A percentile compares a stretch with the other conserved stretches of the same genome.
These are phyloP conservation scores for Ustulina deusta DNA, from an alignment of 2,329 filamentous ascomycete species.

Conservation along the genomic window DNA sequence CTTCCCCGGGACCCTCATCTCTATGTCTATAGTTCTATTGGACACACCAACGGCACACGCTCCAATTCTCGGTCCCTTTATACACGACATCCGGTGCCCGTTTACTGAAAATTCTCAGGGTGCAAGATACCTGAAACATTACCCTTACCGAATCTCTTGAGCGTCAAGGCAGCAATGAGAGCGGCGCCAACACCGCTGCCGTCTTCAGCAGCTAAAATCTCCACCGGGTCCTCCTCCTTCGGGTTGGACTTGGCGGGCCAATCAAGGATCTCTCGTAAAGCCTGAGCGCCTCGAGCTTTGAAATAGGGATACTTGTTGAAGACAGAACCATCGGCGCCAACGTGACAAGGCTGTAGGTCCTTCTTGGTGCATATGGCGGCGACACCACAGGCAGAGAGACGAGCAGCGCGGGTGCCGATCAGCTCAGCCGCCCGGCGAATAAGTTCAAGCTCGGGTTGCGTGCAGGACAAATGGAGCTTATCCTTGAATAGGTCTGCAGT, in stretches of 20 bases:
- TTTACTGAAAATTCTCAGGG: slow-evolving; percentile 70
- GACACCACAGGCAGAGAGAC: slow-evolving; percentile 93
- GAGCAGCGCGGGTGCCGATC: slow-evolving; percentile 93
- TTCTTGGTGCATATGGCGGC: slow-evolving; percentile 98
- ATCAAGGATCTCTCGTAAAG: slow-evolving; percentile 93
- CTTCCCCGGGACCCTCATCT: slow-evolving; percentile 21
- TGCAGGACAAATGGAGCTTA: slow-evolving; percentile 78
- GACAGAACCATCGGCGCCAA: slow-evolving; percentile 95
- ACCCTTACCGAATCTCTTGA: slow-evolving; percentile 72
- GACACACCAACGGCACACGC: slow-evolving; percentile 31
- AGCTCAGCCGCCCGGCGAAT: slow-evolving; percentile 90
- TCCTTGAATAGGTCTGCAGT: slow-evolving; percentile 84
- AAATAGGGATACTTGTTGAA: slow-evolving; percentile 99
- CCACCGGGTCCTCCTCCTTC: slow-evolving; percentile 86
- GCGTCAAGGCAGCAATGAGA: slow-evolving; percentile 82
- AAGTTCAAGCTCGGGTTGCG: slow-evolving; percentile 85
- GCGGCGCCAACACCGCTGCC: slow-evolving; percentile 97
- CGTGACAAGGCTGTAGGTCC: slow-evolving; percentile 86
- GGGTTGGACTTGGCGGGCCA: slow-evolving; percentile 79
- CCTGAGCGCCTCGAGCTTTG: slow-evolving; percentile 89
- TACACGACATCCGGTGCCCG: slow-evolving; percentile 16
- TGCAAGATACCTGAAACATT: slow-evolving; percentile 74
- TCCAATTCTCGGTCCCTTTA: slow-evolving; percentile 30
- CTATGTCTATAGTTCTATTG: slow-evolving; percentile 41
- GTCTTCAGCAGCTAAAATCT: slow-evolving; percentile 91